Conservation (phyloP, 441 rosid species). For the Gossypium schwendimanii region DNA sequence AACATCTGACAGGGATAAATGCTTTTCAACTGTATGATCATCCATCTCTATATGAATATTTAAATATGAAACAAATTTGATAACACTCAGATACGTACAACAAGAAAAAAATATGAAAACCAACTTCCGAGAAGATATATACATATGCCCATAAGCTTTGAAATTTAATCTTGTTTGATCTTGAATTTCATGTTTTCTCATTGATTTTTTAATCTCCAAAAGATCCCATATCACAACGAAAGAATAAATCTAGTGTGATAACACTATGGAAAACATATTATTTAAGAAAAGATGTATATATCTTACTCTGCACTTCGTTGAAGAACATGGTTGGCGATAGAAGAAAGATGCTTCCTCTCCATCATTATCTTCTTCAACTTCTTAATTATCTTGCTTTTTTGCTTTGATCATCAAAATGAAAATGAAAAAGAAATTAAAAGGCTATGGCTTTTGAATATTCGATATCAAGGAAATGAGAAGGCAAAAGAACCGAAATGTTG, state of each 20-base stretch:
- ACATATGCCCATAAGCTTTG: too few relatives aligned
- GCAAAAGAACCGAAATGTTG: not conserved
- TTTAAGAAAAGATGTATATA: not conserved
- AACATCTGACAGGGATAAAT: not conserved
- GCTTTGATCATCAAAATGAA: too few relatives aligned
- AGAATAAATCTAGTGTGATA: not conserved
- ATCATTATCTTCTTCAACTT: conserved; percentile 12
- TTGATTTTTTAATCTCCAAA: not conserved
- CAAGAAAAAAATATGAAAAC: not conserved
- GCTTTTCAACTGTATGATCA: not conserved
- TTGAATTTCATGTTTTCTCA: not conserved
- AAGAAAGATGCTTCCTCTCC: conserved; percentile 70
- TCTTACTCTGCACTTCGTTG: conserved; percentile 55
- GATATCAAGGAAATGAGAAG: not conserved
- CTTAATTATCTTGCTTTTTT: not conserved
- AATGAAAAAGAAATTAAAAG: not conserved
- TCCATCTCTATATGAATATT: not conserved
- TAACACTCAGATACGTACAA: too few relatives aligned
- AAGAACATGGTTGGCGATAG: conserved; percentile 68
- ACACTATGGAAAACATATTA: not conserved
- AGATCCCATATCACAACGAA: too few relatives aligned
- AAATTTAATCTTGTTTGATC: not conserved
- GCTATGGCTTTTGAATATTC: not conserved
- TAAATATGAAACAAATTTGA: too few relatives aligned
- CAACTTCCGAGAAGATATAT: not conserved